Base-by-base conservation (phyloP, 805 yeast genomes). In the Cyberlindnera suaveolens region DNA sequence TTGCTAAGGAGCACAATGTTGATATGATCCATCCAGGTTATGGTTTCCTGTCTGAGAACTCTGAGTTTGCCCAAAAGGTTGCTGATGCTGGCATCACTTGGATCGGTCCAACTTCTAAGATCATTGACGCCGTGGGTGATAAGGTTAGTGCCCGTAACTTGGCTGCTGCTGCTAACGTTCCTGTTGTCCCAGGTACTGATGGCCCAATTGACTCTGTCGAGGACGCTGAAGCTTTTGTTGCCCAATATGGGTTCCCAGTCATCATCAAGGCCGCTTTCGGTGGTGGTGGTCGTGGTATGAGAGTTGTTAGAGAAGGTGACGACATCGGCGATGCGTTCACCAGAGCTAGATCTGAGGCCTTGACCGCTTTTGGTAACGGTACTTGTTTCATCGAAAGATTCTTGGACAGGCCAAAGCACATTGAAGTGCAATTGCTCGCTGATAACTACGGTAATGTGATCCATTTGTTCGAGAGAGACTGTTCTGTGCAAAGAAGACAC, bases 231-330 rank as follows among this genome's bases (percentile, higher is more conserved):
- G 81, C 64, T 8, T 91, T 91, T 61, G 97, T 90, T 31, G 77
- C 69, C 36, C 61, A 88, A 67, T 76, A 91, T 65, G 99, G 99
- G 29, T 90, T 65, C 69, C 99, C 99, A 8, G 98, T 93, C 39
- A 91, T 91, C 67, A 89, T 91, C 69, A 91, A 91, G 70, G 99
- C 99, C 38, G 99, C 99, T 32, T 93, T 85, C 61, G 99, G 99
- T 65, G 99, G 99, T 70, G 99, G 99, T 75, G 99, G 99, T 62
- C 82, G 98, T 70, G 99, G 99, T 77, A 93, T 91, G 98, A 82
- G 99, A 71, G 99, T 91, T 40, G 99, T 91, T 36, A 76, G 95
- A 60, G 96, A 91, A 67, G 97, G 96, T 57, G 99, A 93, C 56
- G 87, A 82, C 64, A 78, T 91, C 46, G 82, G 63, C 37, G 97